Percentiles rank a stretch among this genome's conserved stretches.
Conservation (phyloP, 2,329 filamentous ascomycete genomes). For the Penicillium sclerotigenum region DNA sequence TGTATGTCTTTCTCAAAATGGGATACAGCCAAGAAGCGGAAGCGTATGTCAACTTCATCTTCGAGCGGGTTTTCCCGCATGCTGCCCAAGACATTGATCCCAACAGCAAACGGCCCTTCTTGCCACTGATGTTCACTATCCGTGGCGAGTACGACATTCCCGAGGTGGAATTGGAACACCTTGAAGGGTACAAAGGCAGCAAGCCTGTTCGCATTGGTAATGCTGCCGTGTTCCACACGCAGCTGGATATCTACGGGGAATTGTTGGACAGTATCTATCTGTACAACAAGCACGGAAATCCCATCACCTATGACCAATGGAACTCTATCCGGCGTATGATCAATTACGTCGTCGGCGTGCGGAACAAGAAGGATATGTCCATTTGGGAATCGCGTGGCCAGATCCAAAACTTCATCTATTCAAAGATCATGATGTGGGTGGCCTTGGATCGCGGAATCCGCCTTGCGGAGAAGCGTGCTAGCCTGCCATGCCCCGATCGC, state of each 20-base stretch:
- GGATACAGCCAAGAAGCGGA: slow-evolving; percentile 74
- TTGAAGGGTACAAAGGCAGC: slow-evolving; percentile 70
- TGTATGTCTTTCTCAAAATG: slow-evolving; percentile 71
- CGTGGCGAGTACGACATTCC: slow-evolving; percentile 71
- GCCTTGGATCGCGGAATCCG: slow-evolving; percentile 73
- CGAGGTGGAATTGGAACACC: slow-evolving; percentile 64
- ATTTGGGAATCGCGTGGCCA: slow-evolving; percentile 78
- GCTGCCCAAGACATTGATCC: slow-evolving; percentile 54
- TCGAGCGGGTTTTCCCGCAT: slow-evolving; percentile 57
- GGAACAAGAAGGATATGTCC: slow-evolving; percentile 70
- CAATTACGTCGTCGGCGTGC: slow-evolving; percentile 68
- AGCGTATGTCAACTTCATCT: slow-evolving; percentile 76
- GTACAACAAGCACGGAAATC: slow-evolving; percentile 76
- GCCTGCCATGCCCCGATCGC: slow-evolving; percentile 70
- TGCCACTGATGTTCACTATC: slow-evolving; percentile 82
- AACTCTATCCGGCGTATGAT: slow-evolving; percentile 64
- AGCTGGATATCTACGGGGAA: slow-evolving; percentile 78
- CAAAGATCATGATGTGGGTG: slow-evolving; percentile 82
- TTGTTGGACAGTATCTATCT: slow-evolving; percentile 74
- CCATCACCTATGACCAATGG: slow-evolving; percentile 74
- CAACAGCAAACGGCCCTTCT: slow-evolving; percentile 51
- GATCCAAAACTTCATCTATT: slow-evolving; percentile 75
- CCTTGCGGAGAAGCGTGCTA: slow-evolving; percentile 66
- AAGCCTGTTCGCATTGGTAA: slow-evolving; percentile 73
- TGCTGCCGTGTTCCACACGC: slow-evolving; percentile 70